Conservation (phyloP, 352 stramenopile species). For the Phytophthora hibernalis region DNA sequence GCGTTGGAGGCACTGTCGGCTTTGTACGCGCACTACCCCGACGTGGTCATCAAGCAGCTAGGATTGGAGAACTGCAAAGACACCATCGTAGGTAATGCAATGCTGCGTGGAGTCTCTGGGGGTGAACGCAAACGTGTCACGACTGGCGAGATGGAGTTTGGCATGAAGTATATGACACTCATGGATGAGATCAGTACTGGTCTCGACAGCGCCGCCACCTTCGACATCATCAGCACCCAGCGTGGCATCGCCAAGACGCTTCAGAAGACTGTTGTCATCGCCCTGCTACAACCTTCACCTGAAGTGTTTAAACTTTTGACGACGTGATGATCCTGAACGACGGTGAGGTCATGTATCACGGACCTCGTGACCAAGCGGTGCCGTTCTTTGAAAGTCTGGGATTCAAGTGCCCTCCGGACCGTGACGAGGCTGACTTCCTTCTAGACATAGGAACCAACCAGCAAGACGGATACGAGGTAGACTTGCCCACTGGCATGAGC, state of each 20-base stretch:
- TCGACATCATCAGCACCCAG: constrained; percentile 45
- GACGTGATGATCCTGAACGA: constrained; percentile 31
- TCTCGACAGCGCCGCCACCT: constrained; percentile 77
- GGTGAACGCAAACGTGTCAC: constrained; percentile 79
- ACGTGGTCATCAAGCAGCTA: constrained; percentile 47
- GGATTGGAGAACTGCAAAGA: constrained; percentile 59
- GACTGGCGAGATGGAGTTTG: constrained; percentile 89
- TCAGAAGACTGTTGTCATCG: constrained; percentile 53
- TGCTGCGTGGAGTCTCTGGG: constrained; percentile 66
- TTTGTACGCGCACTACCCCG: constrained; percentile 31
- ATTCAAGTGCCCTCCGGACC: constrained; percentile 42
- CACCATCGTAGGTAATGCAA: constrained; percentile 62
- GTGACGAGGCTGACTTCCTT: constrained; percentile 41
- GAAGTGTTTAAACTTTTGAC: constrained; percentile 29
- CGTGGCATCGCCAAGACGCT: constrained; percentile 31
- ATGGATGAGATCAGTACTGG: constrained; percentile 94
- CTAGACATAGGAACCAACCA: constrained; percentile 40
- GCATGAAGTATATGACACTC: constrained; percentile 76
- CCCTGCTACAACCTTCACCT: constrained; percentile 84
- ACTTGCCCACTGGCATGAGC: background rate
- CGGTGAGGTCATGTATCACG: constrained; percentile 32
- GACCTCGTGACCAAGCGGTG: constrained; percentile 48
- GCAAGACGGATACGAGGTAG: constrained; percentile 41
- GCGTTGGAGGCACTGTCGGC: constrained; percentile 25
- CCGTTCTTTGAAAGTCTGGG: constrained; percentile 79